Evolutionary conservation across 2,329 filamentous ascomycete species (phyloP).

Genomic region (Nannizziopsis barbatae): DNA sequence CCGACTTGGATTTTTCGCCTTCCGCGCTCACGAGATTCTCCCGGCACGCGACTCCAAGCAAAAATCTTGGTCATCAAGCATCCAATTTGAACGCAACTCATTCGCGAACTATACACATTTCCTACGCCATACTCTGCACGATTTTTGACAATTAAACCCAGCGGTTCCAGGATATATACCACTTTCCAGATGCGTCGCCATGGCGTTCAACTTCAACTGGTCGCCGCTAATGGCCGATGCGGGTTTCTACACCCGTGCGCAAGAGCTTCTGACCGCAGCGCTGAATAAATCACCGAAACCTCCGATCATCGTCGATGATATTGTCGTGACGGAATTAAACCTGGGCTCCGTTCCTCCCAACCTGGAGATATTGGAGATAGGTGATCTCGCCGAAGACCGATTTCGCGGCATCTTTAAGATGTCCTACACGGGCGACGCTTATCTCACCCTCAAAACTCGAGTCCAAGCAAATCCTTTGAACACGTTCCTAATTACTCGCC

Average conservation of each 20-base stretch:
- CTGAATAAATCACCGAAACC: conserved; percentile 97
- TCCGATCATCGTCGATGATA: conserved; percentile 98
- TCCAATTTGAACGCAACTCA: neutral
- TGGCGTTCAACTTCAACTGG: conserved; percentile 99
- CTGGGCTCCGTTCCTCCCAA: conserved; percentile 88
- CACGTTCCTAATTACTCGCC: conserved; percentile 85
- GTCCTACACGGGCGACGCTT: conserved; percentile 93
- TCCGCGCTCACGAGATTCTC: conserved; percentile 1
- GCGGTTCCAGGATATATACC: neutral
- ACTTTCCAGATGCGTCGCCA: conserved; percentile 32
- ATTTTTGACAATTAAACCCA: neutral
- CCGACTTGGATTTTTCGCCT: conserved; percentile 1
- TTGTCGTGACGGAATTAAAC: conserved; percentile 95
- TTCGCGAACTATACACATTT: neutral
- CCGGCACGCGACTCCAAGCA: conserved; percentile 5
- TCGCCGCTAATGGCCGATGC: conserved; percentile 95
- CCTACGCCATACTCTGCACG: neutral
- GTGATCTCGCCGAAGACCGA: conserved; percentile 89
- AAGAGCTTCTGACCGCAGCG: conserved; percentile 86
- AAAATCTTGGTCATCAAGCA: conserved; percentile 1
- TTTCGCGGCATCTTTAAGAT: conserved; percentile 99
- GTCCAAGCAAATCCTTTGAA: conserved; percentile 97
- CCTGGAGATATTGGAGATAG: conserved; percentile 93
- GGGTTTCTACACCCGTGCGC: conserved; percentile 75
- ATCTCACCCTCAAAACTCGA: conserved; percentile 84